Evolutionary conservation across 345 rosid species (phyloP).

Genomic region (Combretum micranthum): DNA sequence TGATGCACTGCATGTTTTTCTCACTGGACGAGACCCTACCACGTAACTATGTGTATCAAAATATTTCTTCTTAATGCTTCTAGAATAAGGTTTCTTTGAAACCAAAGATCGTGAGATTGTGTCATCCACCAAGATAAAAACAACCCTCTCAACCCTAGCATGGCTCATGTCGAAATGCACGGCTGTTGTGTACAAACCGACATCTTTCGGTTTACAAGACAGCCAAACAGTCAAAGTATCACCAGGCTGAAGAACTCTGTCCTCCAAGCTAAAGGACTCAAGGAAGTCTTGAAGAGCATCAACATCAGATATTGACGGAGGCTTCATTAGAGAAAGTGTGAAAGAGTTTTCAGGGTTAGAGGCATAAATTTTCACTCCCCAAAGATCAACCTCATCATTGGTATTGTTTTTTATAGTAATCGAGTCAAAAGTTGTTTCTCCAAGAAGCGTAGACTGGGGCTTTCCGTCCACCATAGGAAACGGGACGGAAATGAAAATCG

Average conservation of each 20-base stretch:
- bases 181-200: constrained; percentile 63
- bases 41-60: constrained; percentile 33
- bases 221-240: constrained; percentile 62
- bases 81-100: constrained; percentile 44
- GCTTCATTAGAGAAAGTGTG: constrained; percentile 61
- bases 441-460: constrained; percentile 53
- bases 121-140: constrained; percentile 72
- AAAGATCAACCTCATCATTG: constrained; percentile 47
- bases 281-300: constrained; percentile 27
- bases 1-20: constrained; percentile 4
- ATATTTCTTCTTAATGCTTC: constrained; percentile 38
- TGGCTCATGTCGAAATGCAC: constrained; percentile 48
- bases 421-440: constrained; percentile 44
- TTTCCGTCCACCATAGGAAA: constrained; percentile 53
- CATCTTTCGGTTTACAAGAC: constrained; percentile 59
- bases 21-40: constrained; percentile 40
- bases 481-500: constrained; percentile 56
- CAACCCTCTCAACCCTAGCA: constrained; percentile 54
- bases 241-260: constrained; percentile 67
- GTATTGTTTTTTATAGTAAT: constrained; percentile 52
- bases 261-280: constrained; percentile 52
- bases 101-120: constrained; percentile 54
- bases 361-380: constrained; percentile 55
- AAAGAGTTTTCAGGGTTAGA: constrained; percentile 56
- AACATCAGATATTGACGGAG: constrained; percentile 26